Base-by-base conservation (phyloP, 345 rosid genomes). In the Eutrema heterophyllum region DNA sequence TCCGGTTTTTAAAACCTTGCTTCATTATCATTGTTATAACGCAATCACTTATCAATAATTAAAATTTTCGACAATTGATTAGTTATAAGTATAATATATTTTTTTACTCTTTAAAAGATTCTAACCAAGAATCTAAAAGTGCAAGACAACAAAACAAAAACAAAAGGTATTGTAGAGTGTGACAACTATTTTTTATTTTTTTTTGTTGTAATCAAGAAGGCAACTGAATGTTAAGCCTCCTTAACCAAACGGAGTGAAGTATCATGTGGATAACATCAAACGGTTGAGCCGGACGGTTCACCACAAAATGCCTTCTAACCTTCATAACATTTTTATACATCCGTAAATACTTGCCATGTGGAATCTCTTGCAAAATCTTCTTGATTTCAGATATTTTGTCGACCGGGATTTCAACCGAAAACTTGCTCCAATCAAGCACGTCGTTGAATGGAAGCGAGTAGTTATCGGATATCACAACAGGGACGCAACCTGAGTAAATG, bases 161-260 rank as follows among this genome's bases (percentile, higher is more conserved):
- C 1, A 52, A 4, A 54, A 11, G 21, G 55, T 13, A 36, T 6
- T 48, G 13, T 36, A 50, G 49, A 50, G 49, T 48, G 70, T 33
- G 5, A 50, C 24, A 24, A 12, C 15, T 15, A 0, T 2, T 13
- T 14, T 27, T 9, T 15, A 27, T 9, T 27, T 5, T 39, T 52
- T 36, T 18, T n/a, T n/a, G n/a, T n/a, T 3, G 3, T 24, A 52
- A 29, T 74, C 61, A 74, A 41, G 78, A 59, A 59, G 45, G 29
- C 73, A 83, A 29, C 70, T 63, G 82, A 16, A 84, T 45, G 57
- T 88, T 86, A 16, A 88, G 84, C 70, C 90, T 75, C 55, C 88
- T 84, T 7, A 89, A 57, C 96, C 90, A 89, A 13, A 87, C 60
- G 0, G 92, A 89, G 38, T 86, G 90, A 68, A 89, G 85, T 41